Evolutionary conservation across 306 rosid species (phyloP).

Genomic region (Geum urbanum): DNA sequence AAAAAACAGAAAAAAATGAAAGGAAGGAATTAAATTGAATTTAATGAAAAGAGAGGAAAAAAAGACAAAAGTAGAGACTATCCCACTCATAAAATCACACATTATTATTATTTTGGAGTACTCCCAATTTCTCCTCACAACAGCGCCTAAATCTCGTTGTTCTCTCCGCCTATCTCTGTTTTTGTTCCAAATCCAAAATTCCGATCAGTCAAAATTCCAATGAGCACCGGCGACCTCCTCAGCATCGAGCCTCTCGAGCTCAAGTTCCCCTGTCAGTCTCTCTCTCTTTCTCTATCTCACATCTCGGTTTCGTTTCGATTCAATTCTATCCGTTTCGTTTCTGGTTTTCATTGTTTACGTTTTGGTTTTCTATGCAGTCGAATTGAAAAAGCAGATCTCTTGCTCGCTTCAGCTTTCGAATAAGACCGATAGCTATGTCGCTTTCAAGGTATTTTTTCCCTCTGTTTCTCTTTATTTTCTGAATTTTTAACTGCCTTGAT

Average conservation of each 20-base stretch:
- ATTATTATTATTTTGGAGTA: neutral
- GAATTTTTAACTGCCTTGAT: neutral
- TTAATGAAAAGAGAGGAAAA: conserved; percentile 26
- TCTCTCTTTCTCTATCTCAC: neutral
- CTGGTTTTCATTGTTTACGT: neutral
- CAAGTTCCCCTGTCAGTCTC: conserved; percentile 61
- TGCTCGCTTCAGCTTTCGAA: conserved; percentile 77
- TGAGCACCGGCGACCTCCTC: conserved; percentile 87
- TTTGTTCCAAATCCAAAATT: neutral
- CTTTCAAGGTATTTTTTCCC: conserved; percentile 64
- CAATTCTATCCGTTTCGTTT: conserved; percentile 2
- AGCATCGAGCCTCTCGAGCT: conserved; percentile 85
- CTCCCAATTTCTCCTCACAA: conserved; percentile 14
- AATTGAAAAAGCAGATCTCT: conserved; percentile 92
- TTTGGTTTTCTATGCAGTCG: conserved; percentile 42
- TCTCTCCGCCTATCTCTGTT: conserved; percentile 36
- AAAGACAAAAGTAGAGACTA: conserved; percentile 17
- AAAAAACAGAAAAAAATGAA: neutral
- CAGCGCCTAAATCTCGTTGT: conserved; percentile 18
- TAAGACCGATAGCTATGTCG: conserved; percentile 75
- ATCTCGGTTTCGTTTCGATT: conserved; percentile 20
- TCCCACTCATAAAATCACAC: conserved; percentile 8
- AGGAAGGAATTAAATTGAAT: neutral
- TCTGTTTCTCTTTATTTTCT: neutral
- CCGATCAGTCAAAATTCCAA: conserved; percentile 20